These are phyloP conservation scores for Zygosaccharomyces pseudobailii DNA, from an alignment of 1,139 yeast genomes.

Conservation along the genomic window DNA sequence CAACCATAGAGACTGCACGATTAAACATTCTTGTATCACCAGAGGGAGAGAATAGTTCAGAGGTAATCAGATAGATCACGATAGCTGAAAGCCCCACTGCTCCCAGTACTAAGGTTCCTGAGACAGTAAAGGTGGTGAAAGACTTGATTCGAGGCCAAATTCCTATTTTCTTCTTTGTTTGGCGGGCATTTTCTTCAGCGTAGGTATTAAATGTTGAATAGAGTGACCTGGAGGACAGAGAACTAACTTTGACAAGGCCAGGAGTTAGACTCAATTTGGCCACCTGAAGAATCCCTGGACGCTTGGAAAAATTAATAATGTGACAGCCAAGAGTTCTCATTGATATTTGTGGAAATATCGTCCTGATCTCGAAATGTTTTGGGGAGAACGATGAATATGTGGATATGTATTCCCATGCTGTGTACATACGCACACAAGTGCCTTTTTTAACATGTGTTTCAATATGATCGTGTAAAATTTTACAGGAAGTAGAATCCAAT, in stretches of 20 bases:
- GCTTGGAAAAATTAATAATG: neutral
- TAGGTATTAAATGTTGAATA: slow-evolving; percentile 18
- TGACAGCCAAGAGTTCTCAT: neutral
- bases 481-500: neutral
- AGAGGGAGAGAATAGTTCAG: slow-evolving; percentile 79
- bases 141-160: slow-evolving; percentile 43
- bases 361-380: neutral
- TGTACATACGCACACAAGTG: neutral
- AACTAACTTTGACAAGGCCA: neutral
- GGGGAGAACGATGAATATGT: too few relatives aligned
- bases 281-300: neutral
- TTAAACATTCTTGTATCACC: slow-evolving; percentile 90
- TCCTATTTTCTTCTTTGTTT: slow-evolving; percentile 23
- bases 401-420: neutral
- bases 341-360: neutral
- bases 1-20: slow-evolving; percentile 73
- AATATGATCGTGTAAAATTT: neutral
- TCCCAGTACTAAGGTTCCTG: slow-evolving; percentile 59
- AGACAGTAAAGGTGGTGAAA: slow-evolving; percentile 56
- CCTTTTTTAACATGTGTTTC: neutral
- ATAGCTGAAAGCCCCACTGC: slow-evolving; percentile 64
- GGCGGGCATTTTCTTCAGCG: neutral
- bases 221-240: neutral
- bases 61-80: slow-evolving; percentile 69
- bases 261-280: neutral